A percentile compares a stretch with the other conserved stretches of the same genome.
phyloP scores from a whole-genome alignment of 257 asterid species.

The Fraxinus anomala region DNA sequence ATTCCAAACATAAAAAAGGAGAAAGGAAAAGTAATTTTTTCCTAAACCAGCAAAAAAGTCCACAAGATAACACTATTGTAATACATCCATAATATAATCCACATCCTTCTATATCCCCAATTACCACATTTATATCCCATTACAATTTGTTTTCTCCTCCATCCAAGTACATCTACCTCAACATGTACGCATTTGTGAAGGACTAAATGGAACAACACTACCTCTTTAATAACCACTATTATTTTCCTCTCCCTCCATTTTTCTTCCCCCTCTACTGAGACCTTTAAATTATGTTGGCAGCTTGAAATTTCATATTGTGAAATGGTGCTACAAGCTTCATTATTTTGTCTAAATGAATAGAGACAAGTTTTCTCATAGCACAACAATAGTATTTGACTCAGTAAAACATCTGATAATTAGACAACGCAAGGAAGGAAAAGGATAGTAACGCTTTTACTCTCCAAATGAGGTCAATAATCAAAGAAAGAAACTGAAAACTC shows the following conservation, averaged over 20 bases:
- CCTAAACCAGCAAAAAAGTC: not conserved
- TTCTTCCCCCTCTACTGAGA: not conserved
- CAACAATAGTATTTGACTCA: not conserved
- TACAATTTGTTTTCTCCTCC: not conserved
- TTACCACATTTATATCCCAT: not conserved
- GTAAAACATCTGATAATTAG: not conserved
- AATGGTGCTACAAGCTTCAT: not conserved
- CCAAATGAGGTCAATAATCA: not conserved
- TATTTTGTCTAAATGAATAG: not conserved
- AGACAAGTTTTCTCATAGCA: not conserved
- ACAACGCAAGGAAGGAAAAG: not conserved
- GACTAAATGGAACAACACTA: not conserved
- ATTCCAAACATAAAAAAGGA: not conserved
- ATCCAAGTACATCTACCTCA: not conserved
- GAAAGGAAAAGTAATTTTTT: not conserved
- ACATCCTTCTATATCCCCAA: not conserved
- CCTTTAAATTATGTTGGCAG: not conserved
- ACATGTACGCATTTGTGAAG: not conserved
- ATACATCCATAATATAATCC: not conserved
- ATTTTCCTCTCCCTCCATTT: not conserved
- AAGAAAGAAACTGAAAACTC: not conserved
- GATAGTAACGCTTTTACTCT: not conserved
- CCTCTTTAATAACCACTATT: not conserved
- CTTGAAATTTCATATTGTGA: not conserved
- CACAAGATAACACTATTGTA: not conserved